phyloP scores from a whole-genome alignment of 371 early-diverging fungal species.

The Actinomortierella ambigua region DNA sequence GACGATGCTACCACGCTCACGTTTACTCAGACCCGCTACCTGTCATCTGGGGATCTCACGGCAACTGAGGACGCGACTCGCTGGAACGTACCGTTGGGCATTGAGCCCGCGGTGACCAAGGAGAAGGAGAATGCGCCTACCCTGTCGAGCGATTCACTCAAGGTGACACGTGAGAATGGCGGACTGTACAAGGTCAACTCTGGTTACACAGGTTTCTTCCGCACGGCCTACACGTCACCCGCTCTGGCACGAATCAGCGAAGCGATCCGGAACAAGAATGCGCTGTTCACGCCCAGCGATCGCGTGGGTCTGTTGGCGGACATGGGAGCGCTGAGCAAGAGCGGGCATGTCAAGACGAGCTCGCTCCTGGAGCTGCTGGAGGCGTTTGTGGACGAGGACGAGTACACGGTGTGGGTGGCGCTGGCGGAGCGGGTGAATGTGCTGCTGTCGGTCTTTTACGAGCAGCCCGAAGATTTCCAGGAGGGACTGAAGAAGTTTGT shows the following conservation, averaged over 20 bases:
- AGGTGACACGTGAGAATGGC: conserved; percentile 49
- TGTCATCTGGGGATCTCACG: conserved; percentile 75
- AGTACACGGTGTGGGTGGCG: conserved; percentile 72
- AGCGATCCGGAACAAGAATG: conserved; percentile 54
- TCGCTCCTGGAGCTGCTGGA: conserved; percentile 64
- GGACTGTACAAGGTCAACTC: conserved; percentile 63
- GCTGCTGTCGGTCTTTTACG: conserved; percentile 54
- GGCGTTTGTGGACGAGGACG: conserved; percentile 63
- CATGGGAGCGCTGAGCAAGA: conserved; percentile 59
- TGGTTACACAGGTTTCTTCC: conserved; percentile 64
- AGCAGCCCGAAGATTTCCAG: conserved; percentile 53
- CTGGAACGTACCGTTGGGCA: conserved; percentile 68
- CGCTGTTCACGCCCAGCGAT: conserved; percentile 64
- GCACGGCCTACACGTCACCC: conserved; percentile 72
- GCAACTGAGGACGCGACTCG: conserved; percentile 65
- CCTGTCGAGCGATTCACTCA: conserved; percentile 53
- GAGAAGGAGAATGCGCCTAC: conserved; percentile 44
- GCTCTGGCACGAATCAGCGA: conserved; percentile 58
- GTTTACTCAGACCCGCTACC: conserved; percentile 76
- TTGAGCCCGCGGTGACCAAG: conserved; percentile 43
- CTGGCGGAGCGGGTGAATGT: conserved; percentile 51
- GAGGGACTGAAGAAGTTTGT: conserved; percentile 51
- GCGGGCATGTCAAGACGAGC: conserved; percentile 61
- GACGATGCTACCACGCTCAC: conserved; percentile 54
- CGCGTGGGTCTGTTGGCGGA: conserved; percentile 77